phyloP scores from a whole-genome alignment of 176 grass and related monocot species.

The Eragrostis curvula region DNA sequence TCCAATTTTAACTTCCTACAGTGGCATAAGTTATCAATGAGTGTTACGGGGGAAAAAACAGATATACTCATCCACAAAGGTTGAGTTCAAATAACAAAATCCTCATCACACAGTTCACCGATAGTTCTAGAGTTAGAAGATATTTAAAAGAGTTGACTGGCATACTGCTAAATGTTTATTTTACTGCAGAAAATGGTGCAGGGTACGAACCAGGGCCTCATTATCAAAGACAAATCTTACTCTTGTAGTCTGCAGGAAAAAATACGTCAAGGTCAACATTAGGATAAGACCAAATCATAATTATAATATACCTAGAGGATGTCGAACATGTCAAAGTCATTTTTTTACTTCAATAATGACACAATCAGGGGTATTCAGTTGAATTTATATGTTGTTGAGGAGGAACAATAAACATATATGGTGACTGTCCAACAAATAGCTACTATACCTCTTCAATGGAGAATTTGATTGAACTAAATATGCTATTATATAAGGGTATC shows the following conservation, averaged over 20 bases:
- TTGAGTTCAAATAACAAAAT: slow-evolving; percentile 6
- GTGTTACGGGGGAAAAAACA: background rate
- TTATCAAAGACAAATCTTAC: slow-evolving; percentile 92
- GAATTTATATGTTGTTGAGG: background rate
- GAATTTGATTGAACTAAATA: slow-evolving; percentile 19
- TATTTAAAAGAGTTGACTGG: no score
- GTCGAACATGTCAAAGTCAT: background rate
- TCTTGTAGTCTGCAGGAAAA: slow-evolving; percentile 77
- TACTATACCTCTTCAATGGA: background rate
- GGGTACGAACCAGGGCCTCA: slow-evolving; percentile 77
- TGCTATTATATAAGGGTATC: slow-evolving; percentile 1
- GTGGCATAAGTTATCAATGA: background rate
- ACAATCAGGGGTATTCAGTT: background rate
- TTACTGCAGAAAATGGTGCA: slow-evolving; percentile 8
- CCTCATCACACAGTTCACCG: background rate
- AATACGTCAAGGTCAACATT: slow-evolving; percentile 15
- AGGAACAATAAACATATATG: slow-evolving; percentile 1
- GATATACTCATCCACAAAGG: background rate
- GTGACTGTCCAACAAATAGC: background rate
- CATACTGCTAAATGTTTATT: background rate
- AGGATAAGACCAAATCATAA: slow-evolving; percentile 1
- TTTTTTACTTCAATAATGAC: background rate
- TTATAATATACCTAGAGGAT: background rate
- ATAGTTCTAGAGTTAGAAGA: no score
- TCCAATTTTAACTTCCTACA: slow-evolving; percentile 86